Percentiles rank a stretch among this genome's conserved stretches.
Conservation (phyloP, 305 asterid genomes). For the Rubia tinctorum region DNA sequence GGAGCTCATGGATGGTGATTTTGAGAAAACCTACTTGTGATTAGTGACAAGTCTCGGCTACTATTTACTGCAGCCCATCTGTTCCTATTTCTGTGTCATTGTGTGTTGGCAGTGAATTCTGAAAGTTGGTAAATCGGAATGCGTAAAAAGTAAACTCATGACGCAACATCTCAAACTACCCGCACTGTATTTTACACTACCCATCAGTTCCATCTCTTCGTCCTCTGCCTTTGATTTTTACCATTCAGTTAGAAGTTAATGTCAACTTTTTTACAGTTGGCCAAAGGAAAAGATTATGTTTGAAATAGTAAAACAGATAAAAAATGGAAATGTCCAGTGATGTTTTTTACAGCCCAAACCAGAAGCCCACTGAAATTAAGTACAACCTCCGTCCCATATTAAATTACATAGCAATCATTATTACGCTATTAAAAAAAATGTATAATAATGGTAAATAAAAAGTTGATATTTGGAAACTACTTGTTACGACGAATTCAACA, state of each 20-base stretch:
- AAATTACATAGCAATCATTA: no score
- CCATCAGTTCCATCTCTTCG: neutral
- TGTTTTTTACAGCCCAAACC: neutral
- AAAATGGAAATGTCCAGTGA: neutral
- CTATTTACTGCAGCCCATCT: neutral
- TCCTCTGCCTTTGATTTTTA: neutral
- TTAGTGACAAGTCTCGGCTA: neutral
- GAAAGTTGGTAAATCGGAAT: conserved; percentile 9
- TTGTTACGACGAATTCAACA: no score
- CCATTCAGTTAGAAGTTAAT: neutral
- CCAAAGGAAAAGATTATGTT: neutral
- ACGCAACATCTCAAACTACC: conserved; percentile 3
- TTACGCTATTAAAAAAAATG: no score
- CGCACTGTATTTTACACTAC: neutral
- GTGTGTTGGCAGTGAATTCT: neutral
- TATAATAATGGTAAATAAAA: no score
- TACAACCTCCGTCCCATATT: no score
- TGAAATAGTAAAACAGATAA: neutral
- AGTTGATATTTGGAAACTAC: no score
- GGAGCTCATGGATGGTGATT: neutral
- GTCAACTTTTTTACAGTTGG: neutral
- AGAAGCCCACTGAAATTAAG: neutral
- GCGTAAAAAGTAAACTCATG: conserved; percentile 7
- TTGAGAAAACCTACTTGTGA: neutral
- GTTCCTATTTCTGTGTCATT: neutral